Evolutionary conservation across 2,329 filamentous ascomycete genomes (phyloP).

Genomic region (Neofusicoccum cordaticola): DNA sequence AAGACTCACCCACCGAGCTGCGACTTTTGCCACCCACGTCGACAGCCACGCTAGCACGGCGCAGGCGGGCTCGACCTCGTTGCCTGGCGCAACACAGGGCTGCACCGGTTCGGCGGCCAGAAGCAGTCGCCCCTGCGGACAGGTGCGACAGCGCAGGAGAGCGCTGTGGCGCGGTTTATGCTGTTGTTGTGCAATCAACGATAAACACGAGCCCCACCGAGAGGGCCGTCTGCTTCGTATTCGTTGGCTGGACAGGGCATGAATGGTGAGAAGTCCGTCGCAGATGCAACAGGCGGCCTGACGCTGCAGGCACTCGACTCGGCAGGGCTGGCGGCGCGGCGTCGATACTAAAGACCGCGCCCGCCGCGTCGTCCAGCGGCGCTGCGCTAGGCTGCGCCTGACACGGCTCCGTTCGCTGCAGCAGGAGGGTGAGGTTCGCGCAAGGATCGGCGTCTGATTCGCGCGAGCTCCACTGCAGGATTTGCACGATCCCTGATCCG

Average conservation of each 20-base stretch:
- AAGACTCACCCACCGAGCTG: neutral
- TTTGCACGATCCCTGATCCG: neutral
- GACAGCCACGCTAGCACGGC: neutral
- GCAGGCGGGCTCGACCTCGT: too few species aligned
- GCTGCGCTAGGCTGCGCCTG: neutral
- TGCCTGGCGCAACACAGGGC: too few species aligned
- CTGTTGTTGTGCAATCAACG: constrained; percentile 2
- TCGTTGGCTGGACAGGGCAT: neutral
- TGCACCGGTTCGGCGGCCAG: too few species aligned
- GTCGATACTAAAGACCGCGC: neutral
- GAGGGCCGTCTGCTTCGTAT: constrained; percentile 1
- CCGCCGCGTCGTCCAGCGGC: neutral
- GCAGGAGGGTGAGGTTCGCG: neutral
- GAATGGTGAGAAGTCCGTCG: neutral
- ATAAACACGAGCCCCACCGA: constrained; percentile 9
- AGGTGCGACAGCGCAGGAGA: neutral
- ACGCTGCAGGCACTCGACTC: constrained; percentile 5
- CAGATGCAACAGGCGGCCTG: constrained; percentile 3
- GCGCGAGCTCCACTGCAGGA: neutral
- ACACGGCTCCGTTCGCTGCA: neutral
- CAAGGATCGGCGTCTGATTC: constrained; percentile 3
- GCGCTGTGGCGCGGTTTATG: neutral
- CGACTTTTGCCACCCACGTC: neutral
- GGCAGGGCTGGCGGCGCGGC: neutral
- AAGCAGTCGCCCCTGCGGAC: neutral